These are phyloP conservation scores for Epichloe gansuensis DNA, from an alignment of 2,329 filamentous ascomycete genomes.

Conservation along the genomic window DNA sequence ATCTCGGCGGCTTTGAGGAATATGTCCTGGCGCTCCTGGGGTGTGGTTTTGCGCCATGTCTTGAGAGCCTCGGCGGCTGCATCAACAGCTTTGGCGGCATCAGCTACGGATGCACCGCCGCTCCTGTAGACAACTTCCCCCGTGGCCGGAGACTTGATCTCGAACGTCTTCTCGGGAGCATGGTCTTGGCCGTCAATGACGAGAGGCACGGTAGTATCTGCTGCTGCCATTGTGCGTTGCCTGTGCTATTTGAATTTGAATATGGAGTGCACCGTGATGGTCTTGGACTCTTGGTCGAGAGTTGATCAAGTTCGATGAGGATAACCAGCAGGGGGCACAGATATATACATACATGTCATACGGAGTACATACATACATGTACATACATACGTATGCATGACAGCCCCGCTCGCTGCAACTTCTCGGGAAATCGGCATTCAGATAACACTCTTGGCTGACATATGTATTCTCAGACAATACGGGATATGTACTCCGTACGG, in stretches of 20 bases:
- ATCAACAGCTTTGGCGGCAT: constrained; percentile 39
- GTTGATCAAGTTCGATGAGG: too few species aligned
- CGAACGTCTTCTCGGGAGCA: constrained; percentile 33
- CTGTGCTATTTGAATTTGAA: not conserved
- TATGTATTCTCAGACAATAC: too few species aligned
- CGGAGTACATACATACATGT: too few species aligned
- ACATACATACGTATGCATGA: too few species aligned
- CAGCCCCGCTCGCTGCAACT: too few species aligned
- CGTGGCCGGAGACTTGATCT: constrained; percentile 43
- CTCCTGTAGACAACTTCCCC: constrained; percentile 43
- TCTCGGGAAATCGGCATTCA: too few species aligned
- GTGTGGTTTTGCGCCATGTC: constrained; percentile 52
- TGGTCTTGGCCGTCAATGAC: constrained; percentile 32
- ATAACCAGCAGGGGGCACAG: too few species aligned
- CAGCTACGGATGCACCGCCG: constrained; percentile 40
- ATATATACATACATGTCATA: too few species aligned
- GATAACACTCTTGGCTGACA: too few species aligned
- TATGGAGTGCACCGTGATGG: too few species aligned
- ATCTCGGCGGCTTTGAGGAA: constrained; percentile 56
- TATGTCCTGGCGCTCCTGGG: constrained; percentile 51
- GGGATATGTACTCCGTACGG: too few species aligned
- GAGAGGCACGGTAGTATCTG: constrained; percentile 21
- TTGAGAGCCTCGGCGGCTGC: constrained; percentile 54
- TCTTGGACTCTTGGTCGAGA: too few species aligned
- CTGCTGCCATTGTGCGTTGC: not conserved